Evolutionary conservation across 495 filamentous ascomycete genomes (phyloP), one percentile per base, ranked within the genome.

Genomic region (Sporormia fimetaria): DNA sequence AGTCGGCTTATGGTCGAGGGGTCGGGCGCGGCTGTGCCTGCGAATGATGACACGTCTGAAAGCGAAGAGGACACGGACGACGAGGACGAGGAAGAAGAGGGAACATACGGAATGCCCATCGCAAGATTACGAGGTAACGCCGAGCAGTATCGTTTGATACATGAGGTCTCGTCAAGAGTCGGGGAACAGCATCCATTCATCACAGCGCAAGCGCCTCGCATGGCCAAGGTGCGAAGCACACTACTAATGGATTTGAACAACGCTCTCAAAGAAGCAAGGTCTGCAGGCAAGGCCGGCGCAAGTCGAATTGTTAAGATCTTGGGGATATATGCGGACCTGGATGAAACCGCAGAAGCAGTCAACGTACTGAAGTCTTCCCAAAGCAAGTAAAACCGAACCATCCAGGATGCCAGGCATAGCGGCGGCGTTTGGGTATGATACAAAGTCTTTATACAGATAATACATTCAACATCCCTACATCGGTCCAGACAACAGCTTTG

Each of bases 201-300:
- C 20, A 43, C 65, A 23, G 61, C 64, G 9, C 76, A 81, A 47
- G 60, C 71, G 42, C 60, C 67, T 7, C 64, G 80, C 27, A 57
- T 82, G 20, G 54, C 64, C 20, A 72, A 69, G 54, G 63, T 84
- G 23, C 68, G 77, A 47, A 81, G 83, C 28, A 93, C 87, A 0
- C 66, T 96, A 29, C 58, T 96, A 12, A 63, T 95, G 24, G 88
- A 96, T 59, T 63, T 98, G 20, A 78, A 72, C 40, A 79, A 76
- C 2, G 83, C 86, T 1, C 60, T 92, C 30, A 82, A 82, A 55
- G 81, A 87, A 57, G 74, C 76, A 1, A 75, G 68, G 16, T 64
- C 62, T 27, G 65, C 69, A 0, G 74, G 71, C 1, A 54, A 61
- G 0, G 65, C 57, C 29, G 75, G 76, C 0, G 69, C 74, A 44